Evolutionary conservation across 768 basidiomycete genomes (phyloP), one percentile per base, ranked within the genome.

Genomic region (Coprinopsis cinerea): DNA sequence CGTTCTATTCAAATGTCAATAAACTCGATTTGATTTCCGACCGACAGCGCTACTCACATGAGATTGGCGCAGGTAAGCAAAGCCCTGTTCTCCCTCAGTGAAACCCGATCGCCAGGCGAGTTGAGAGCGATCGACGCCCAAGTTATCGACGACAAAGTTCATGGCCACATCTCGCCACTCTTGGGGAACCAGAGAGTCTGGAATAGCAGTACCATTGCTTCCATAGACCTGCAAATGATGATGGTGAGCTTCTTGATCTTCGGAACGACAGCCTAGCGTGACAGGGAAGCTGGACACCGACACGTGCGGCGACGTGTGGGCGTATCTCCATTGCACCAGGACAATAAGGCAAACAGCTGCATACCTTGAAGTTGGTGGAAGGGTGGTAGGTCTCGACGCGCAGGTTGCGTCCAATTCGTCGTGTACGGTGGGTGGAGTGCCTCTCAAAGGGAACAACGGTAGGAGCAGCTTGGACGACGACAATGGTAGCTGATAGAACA

Each of bases 11-110:
- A 27, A 20, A 39, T 39, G 11, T 11, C 17, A 37, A 20, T 17
- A 35, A 17, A 14, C 13, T 20, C 43, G 15, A 22, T 32, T 2
- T 44, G 5, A 6, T 14, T 10, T 20, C 22, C 27, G 23, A 24
- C 2, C 27, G 2, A 17, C 18, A 9, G 10, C 30, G 30, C 30
- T 14, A 51, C 58, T 46, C 36, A 67, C 67, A 49, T 63, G 61
- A 30, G 52, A 52, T 49, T 71, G 69, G 49, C 60, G 63, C 18
- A 67, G 51, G 55, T 65, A 71, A 2, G 67, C 65, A 44, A 39
- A 39, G 2, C 46, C 37, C 14, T 47, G 24, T 18, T 42, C 47
- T 10, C 36, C 36, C 17, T 39, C 36, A 18, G 36, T 39, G 36
- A 11, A 39, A 10, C 36, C 36, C 18, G 36, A 39, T 39, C 36